These are phyloP conservation scores for Populus davidiana DNA, from an alignment of 345 rosid species.

Conservation along the genomic window DNA sequence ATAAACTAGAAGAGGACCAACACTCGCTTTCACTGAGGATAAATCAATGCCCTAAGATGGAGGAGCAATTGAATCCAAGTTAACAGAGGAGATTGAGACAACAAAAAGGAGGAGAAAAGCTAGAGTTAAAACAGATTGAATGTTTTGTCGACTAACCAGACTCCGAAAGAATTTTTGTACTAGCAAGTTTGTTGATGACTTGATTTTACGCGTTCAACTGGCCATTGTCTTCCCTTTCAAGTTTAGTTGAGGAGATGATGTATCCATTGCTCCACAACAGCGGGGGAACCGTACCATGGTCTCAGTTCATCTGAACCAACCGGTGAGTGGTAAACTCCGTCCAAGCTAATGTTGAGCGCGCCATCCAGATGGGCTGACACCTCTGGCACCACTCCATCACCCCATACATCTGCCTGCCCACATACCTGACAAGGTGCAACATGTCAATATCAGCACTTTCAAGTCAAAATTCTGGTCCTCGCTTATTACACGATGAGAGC, in stretches of 20 bases:
- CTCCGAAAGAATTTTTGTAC: background rate
- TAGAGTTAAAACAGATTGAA: too few relatives aligned
- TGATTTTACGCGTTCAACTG: background rate
- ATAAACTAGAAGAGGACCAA: background rate
- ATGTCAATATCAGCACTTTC: background rate
- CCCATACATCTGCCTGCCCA: constrained; percentile 91
- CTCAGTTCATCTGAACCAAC: constrained; percentile 71
- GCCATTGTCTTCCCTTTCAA: background rate
- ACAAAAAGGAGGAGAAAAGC: background rate
- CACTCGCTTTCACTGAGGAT: background rate
- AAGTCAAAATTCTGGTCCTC: background rate
- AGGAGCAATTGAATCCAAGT: background rate
- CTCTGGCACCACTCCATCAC: constrained; percentile 95
- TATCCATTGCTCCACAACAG: constrained; percentile 65
- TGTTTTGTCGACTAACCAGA: background rate
- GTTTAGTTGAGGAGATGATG: constrained; percentile 58
- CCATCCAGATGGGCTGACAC: constrained; percentile 79
- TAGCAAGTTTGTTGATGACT: background rate
- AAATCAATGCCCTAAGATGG: background rate
- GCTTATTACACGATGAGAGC: background rate
- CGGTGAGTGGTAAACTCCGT: constrained; percentile 87
- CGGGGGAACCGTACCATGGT: constrained; percentile 93
- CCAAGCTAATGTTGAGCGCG: constrained; percentile 69
- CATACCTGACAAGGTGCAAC: constrained; percentile 47
- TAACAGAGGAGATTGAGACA: background rate